Conservation (phyloP, 352 stramenopile genomes). For the Pythium phragmitis region DNA sequence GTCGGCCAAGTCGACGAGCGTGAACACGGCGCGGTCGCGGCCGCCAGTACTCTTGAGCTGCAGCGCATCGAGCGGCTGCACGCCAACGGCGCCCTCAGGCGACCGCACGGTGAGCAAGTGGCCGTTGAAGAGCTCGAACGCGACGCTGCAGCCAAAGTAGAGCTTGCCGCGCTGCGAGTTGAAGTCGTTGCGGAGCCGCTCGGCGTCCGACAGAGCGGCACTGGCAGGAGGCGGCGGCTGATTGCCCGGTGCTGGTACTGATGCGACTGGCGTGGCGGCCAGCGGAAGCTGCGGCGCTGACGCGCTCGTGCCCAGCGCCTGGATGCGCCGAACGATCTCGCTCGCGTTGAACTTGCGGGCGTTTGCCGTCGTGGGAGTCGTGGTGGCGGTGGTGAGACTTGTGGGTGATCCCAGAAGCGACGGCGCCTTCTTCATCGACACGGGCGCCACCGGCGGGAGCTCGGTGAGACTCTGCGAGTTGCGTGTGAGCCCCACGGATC, state of each 20-base stretch:
- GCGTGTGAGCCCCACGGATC: not conserved
- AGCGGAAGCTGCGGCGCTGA: slow-evolving; percentile 33
- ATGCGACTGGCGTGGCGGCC: not conserved
- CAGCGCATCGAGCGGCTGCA: slow-evolving; percentile 63
- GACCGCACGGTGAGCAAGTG: slow-evolving; percentile 69
- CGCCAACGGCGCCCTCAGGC: slow-evolving; percentile 56
- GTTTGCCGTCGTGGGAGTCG: not conserved
- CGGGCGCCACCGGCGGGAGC: slow-evolving; percentile 37
- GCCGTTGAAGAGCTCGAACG: slow-evolving; percentile 72
- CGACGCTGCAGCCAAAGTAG: slow-evolving; percentile 69
- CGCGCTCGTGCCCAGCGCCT: slow-evolving; percentile 46
- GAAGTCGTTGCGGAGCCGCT: slow-evolving; percentile 72
- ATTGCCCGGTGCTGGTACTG: not conserved
- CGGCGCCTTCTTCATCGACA: not conserved
- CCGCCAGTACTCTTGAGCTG: slow-evolving; percentile 44
- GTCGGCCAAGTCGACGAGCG: slow-evolving; percentile 63
- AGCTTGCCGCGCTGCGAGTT: slow-evolving; percentile 60
- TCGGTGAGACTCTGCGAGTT: slow-evolving; percentile 21
- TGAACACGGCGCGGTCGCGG: slow-evolving; percentile 67
- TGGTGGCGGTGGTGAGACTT: not conserved
- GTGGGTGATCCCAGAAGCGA: not conserved
- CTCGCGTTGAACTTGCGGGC: slow-evolving; percentile 32
- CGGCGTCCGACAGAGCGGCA: slow-evolving; percentile 33
- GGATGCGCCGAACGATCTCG: slow-evolving; percentile 56
- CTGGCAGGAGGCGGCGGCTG: not conserved